Conservation (phyloP, 2,329 filamentous ascomycete genomes). For the Rhynchosporium secalis region DNA sequence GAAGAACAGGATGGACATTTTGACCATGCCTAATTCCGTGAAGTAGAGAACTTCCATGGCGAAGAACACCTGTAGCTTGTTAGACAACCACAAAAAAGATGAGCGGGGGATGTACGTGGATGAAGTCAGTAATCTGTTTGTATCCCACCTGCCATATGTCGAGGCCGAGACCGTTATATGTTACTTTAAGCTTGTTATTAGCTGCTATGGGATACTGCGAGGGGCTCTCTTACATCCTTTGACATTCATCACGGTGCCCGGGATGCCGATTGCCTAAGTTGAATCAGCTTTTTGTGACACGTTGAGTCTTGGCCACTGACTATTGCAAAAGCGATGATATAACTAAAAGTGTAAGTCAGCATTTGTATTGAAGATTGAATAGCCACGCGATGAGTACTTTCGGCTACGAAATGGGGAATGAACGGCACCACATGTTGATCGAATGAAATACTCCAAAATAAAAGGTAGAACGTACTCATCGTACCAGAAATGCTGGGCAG, state of each 20-base stretch:
- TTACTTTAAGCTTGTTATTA: background rate
- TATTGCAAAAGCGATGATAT: background rate
- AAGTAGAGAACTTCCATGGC: slow-evolving; percentile 49
- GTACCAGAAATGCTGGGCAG: slow-evolving; percentile 8
- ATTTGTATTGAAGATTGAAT: background rate
- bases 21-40: slow-evolving; percentile 47
- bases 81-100: background rate
- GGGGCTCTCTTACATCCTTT: background rate
- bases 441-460: background rate
- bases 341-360: background rate
- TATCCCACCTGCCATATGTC: slow-evolving; percentile 7
- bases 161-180: slow-evolving; percentile 1
- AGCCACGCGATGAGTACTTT: background rate
- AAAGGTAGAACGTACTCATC: slow-evolving; percentile 1
- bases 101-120: background rate
- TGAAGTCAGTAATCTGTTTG: slow-evolving; percentile 9
- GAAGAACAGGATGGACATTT: slow-evolving; percentile 55
- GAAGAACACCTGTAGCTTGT: slow-evolving; percentile 1
- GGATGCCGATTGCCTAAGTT: background rate
- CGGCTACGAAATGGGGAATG: background rate
- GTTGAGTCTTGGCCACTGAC: background rate
- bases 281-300: background rate
- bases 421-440: background rate
- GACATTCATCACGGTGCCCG: background rate
- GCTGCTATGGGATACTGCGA: background rate